A percentile compares a stretch with the other conserved stretches of the same genome.
phyloP scores from a whole-genome alignment of 2,329 filamentous ascomycete genomes.

The Achaetomium macrosporum region DNA sequence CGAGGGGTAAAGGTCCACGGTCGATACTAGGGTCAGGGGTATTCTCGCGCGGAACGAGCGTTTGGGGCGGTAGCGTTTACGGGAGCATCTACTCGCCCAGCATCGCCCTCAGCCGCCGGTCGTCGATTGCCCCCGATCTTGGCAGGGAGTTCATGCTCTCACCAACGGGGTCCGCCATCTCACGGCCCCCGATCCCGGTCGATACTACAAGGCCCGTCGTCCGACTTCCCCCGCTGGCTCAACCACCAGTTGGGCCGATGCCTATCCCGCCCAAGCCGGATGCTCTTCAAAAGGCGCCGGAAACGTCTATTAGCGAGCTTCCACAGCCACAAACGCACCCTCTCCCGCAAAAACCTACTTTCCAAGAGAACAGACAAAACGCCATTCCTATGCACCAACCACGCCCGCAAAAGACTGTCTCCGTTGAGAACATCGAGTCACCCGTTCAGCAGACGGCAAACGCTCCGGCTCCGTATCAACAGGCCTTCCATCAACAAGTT shows the following conservation, averaged over 20 bases:
- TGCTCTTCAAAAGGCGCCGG: slow-evolving; percentile 23
- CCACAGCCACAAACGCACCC: slow-evolving; percentile 54
- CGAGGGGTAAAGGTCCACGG: slow-evolving; percentile 67
- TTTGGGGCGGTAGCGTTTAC: slow-evolving; percentile 61
- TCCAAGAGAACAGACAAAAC: slow-evolving; percentile 50
- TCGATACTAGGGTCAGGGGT: slow-evolving; percentile 63
- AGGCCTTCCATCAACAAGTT: slow-evolving; percentile 93
- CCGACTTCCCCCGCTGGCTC: slow-evolving; percentile 64
- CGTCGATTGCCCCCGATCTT: slow-evolving; percentile 64
- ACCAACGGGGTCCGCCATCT: slow-evolving; percentile 71
- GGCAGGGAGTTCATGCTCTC: slow-evolving; percentile 71
- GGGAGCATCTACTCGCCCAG: slow-evolving; percentile 81
- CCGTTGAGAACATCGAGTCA: slow-evolving; percentile 86
- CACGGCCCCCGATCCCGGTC: slow-evolving; percentile 55
- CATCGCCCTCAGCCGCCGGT: slow-evolving; percentile 80
- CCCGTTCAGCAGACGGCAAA: slow-evolving; percentile 51
- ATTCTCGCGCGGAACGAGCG: slow-evolving; percentile 74
- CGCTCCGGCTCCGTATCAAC: slow-evolving; percentile 54
- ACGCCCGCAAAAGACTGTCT: slow-evolving; percentile 88
- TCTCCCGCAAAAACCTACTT: slow-evolving; percentile 52
- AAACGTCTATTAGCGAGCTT: slow-evolving; percentile 45
- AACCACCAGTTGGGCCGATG: slow-evolving; percentile 20
- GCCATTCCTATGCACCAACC: slow-evolving; percentile 82
- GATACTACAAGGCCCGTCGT: slow-evolving; percentile 69
- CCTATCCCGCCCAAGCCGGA: slow-evolving; percentile 25